A percentile compares a stretch with the other conserved stretches of the same genome.
Evolutionary conservation across 2,329 filamentous ascomycete genomes (phyloP).

Genomic region (Penicillium sp.): DNA sequence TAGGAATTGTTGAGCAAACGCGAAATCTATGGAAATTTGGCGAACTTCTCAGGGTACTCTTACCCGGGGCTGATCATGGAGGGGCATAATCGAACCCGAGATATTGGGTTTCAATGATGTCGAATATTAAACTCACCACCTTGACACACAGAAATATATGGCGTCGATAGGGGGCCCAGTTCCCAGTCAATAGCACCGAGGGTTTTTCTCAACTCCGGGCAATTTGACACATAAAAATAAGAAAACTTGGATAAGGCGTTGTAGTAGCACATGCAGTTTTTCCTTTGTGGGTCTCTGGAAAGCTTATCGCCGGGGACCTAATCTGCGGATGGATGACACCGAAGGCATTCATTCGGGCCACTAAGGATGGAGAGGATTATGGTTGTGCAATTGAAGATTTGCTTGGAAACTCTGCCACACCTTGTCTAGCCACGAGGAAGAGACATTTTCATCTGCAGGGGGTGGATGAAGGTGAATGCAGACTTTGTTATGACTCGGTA

Average conservation of each 20-base stretch:
- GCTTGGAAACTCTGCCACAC: not conserved
- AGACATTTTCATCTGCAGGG: not conserved
- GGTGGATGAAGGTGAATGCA: not conserved
- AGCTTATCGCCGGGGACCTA: not conserved
- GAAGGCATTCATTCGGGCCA: not conserved
- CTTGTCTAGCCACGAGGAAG: not conserved
- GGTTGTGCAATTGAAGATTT: not conserved
- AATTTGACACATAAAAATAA: slow-evolving; percentile 1
- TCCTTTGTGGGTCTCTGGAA: not conserved
- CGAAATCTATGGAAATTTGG: not conserved
- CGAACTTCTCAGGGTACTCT: not conserved
- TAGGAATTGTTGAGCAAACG: not conserved
- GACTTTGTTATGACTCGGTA: not conserved
- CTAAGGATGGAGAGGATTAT: not conserved
- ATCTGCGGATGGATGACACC: not conserved
- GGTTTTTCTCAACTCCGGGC: not conserved
- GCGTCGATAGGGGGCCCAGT: not conserved
- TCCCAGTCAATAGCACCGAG: not conserved
- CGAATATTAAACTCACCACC: not conserved
- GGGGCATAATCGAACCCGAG: not conserved
- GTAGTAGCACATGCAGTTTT: not conserved
- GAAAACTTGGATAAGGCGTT: not conserved
- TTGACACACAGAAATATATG: not conserved
- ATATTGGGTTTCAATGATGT: not conserved
- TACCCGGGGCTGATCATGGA: not conserved